phyloP scores from a whole-genome alignment of 2,329 filamentous ascomycete species.

The Fusarium praegraminearum region DNA sequence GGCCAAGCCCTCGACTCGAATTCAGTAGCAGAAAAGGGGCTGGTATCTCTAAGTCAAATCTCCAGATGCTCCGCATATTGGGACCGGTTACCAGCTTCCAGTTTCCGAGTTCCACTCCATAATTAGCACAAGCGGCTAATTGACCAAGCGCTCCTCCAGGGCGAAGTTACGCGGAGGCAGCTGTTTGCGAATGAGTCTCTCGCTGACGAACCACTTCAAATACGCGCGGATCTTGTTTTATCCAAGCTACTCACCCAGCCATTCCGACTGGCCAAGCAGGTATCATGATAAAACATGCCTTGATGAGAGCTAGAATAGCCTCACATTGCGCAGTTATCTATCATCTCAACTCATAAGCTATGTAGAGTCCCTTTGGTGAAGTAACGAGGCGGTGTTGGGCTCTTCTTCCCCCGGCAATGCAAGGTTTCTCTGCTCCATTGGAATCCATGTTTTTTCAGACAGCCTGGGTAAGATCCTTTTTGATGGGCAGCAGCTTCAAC shows the following conservation, averaged over 20 bases:
- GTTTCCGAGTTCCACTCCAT: constrained; percentile 42
- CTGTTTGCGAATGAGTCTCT: constrained; percentile 11
- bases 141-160: constrained; percentile 34
- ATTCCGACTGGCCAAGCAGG: constrained; percentile 44
- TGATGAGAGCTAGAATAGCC: constrained; percentile 12
- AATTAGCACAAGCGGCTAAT: constrained; percentile 40
- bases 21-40: constrained; percentile 33
- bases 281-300: constrained; percentile 16
- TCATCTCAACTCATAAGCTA: constrained; percentile 23
- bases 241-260: constrained; percentile 30
- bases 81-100: constrained; percentile 39
- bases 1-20: constrained; percentile 11
- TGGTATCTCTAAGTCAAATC: constrained; percentile 41
- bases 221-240: constrained; percentile 34
- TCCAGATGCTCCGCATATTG: constrained; percentile 45
- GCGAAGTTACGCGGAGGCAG: constrained; percentile 34
- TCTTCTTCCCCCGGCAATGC: constrained; percentile 4
- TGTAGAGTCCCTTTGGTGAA: constrained; percentile 15
- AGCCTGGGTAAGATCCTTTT: neutral
- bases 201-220: constrained; percentile 28
- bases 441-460: neutral
- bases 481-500: constrained; percentile 12
- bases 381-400: constrained; percentile 25
- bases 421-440: neutral
- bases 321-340: constrained; percentile 26